Evolutionary conservation across 2,329 filamentous ascomycete genomes (phyloP), one percentile per base, ranked within the genome.

Genomic region (Fusarium aywerte): DNA sequence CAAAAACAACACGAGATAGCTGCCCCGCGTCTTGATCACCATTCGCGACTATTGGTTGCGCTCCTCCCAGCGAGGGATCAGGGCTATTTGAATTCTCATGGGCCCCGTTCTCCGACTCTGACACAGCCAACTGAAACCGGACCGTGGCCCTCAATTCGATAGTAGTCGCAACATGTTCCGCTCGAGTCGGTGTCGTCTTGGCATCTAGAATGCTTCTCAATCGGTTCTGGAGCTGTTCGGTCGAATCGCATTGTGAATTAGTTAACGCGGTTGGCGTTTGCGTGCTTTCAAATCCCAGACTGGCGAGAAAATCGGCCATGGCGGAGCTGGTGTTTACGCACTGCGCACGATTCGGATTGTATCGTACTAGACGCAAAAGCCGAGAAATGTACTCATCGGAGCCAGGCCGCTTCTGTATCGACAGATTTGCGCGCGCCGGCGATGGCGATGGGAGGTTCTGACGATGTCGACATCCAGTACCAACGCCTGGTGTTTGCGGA

Each of bases 181-280:
- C 85, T 45, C 82, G 83, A 20, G 78, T 83, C 12, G 80, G 77
- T 6, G 81, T 81, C 18, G 79, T 78, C 62, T 83, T 85, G 18
- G 76, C 72, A 7, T 76, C 72, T 43, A 87, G 73, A 1, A 80
- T 62, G 9, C 73, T 69, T 35, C 77, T 78, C 23, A 89, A 74
- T n/a, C 80, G 80, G 21, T 69, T 67, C 64, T 83, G 79, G 8
- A 88, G 75, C 27, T 87, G 83, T 18, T 83, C 80, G 42, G 77
- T 57, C 16, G 78, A 78, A 33, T 66, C 63, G 69, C 77, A 80
- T 32, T 72, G 62, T 38, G 62, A 58, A 27, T 72, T 62, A 27
- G 62, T 66, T 21, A 71, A 64, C 20, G 63, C 58, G n/a, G 68
- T 62, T 9, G 66, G 35, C 12, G 66, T 58, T 31, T 74, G 69